Base-by-base conservation (phyloP, 2,329 filamentous ascomycete species). In the Pleochaeta shiraiana region DNA sequence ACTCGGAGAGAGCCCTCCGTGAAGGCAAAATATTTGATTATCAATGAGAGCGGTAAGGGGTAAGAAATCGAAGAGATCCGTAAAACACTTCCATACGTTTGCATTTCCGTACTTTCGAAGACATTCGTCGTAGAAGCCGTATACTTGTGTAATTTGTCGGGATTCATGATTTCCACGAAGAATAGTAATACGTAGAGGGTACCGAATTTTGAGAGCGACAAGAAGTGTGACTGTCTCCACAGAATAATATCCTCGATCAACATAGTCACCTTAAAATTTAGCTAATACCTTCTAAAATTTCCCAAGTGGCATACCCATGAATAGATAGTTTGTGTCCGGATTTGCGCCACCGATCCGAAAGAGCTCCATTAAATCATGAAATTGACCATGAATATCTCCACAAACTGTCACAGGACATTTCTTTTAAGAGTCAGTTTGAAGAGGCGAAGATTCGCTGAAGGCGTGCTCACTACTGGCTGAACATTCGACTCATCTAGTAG, bases 331-430 rank as follows among this genome's bases (percentile, higher is more conserved):
- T 74, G 93, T 97, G 76, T 98, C 93, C 69, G 93, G 93, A 74
- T 95, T 96, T 67, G 91, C 90, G 64, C 93, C 93, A 70, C 93
- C 93, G 75, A 98, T 97, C 79, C 95, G 95, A 83, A 98, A 98
- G 64, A 98, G 84, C 78, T 98, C 93, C 90, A 98, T 97, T 76
- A 98, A 78, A 74, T 98, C 93, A 76, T 97, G 92, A 76, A 97
- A 97, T 77, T 98, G 93, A 70, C 93, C 93, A 77, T 98, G 93
- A 74, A 98, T 98, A 77, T 98, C 93, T 75, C 93, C 93, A 76
- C 93, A 97, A 67, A 98, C 93, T 65, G 93, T 98, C 70, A 97
- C 93, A 55, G 93, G 93, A 75, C 92, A 97, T 92, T 96, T 96
- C 87, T 91, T 70, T 63, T 60, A 6, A 30, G 24, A 47, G 66